Evolutionary conservation across 495 filamentous ascomycete genomes (phyloP).

Genomic region (Oidiodendron maius): DNA sequence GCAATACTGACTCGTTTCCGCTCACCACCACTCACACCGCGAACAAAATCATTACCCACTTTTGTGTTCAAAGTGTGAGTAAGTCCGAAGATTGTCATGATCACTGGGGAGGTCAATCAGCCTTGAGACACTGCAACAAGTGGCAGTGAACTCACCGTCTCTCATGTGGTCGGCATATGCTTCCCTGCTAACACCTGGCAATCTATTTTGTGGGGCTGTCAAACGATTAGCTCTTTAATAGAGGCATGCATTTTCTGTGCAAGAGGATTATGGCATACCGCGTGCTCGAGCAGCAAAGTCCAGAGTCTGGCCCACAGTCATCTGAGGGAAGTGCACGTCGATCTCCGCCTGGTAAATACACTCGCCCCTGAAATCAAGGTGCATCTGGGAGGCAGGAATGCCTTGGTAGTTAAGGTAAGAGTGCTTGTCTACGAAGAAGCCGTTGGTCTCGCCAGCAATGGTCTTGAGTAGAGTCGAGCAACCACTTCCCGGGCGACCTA

Average conservation of each 20-base stretch:
- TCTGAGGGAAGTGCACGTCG: conserved; percentile 78
- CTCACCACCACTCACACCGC: conserved; percentile 79
- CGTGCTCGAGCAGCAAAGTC: conserved; percentile 69
- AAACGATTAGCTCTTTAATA: conserved; percentile 1
- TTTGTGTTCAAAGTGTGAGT: conserved; percentile 69
- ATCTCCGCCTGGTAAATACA: conserved; percentile 77
- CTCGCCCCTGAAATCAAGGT: conserved; percentile 67
- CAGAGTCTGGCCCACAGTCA: conserved; percentile 74
- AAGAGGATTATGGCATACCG: conserved; percentile 58
- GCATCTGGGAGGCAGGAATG: conserved; percentile 53
- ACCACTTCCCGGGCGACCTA: conserved; percentile 73
- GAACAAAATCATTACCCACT: conserved; percentile 74
- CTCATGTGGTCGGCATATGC: conserved; percentile 60
- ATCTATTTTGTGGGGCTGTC: conserved; percentile 51
- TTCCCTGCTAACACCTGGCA: conserved; percentile 53
- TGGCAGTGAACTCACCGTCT: conserved; percentile 45
- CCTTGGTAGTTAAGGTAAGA: conserved; percentile 74
- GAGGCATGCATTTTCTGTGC: no score
- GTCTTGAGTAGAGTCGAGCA: conserved; percentile 79
- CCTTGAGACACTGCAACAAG: no score
- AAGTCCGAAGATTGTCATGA: conserved; percentile 76
- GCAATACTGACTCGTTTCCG: conserved; percentile 79
- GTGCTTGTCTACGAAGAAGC: conserved; percentile 57
- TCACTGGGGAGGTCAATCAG: no score
- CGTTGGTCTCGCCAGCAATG: conserved; percentile 70